Percentiles rank a stretch among this genome's conserved stretches.
These are phyloP conservation scores for Metarhizium anisopliae DNA, from an alignment of 2,329 filamentous ascomycete genomes.

Conservation along the genomic window DNA sequence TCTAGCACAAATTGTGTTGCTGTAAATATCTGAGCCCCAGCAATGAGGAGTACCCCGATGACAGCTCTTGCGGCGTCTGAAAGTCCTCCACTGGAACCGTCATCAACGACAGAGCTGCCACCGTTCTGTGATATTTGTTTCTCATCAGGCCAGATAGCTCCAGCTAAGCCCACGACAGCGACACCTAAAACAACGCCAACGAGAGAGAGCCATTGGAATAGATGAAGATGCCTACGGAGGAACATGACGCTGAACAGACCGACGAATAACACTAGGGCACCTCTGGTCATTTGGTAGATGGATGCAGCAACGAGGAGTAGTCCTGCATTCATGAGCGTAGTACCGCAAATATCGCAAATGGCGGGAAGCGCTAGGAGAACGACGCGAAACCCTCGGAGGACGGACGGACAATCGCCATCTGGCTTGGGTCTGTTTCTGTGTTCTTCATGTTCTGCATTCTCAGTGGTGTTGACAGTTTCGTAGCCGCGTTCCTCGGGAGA, in stretches of 20 bases:
- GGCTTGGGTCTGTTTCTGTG: slow-evolving; percentile 17
- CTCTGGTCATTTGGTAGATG: slow-evolving; percentile 98
- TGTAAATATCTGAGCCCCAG: slow-evolving; percentile 91
- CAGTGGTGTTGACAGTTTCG: slow-evolving; percentile 48
- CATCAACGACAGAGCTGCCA: slow-evolving; percentile 21
- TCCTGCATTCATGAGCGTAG: slow-evolving; percentile 94
- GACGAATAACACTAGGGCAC: slow-evolving; percentile 90
- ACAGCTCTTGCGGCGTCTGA: slow-evolving; percentile 44
- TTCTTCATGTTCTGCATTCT: slow-evolving; percentile 22
- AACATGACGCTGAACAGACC: slow-evolving; percentile 93
- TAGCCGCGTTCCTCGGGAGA: slow-evolving; percentile 48
- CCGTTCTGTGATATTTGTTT: slow-evolving; percentile 33
- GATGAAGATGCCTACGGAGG: slow-evolving; percentile 64
- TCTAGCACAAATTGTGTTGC: slow-evolving; percentile 94
- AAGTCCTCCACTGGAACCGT: slow-evolving; percentile 30
- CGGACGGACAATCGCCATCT: slow-evolving; percentile 46
- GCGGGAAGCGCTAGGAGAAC: slow-evolving; percentile 74
- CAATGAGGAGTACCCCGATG: slow-evolving; percentile 82
- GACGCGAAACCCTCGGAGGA: slow-evolving; percentile 63
- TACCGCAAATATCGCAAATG: slow-evolving; percentile 88
- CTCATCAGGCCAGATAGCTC: slow-evolving; percentile 66
- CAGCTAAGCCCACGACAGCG: slow-evolving; percentile 80
- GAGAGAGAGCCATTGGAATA: slow-evolving; percentile 91
- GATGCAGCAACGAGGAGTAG: slow-evolving; percentile 88
- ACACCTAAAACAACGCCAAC: slow-evolving; percentile 83